A percentile compares a stretch with the other conserved stretches of the same genome.
Conservation (phyloP, 371 early-diverging fungal species). For the Mucor mucedo region DNA sequence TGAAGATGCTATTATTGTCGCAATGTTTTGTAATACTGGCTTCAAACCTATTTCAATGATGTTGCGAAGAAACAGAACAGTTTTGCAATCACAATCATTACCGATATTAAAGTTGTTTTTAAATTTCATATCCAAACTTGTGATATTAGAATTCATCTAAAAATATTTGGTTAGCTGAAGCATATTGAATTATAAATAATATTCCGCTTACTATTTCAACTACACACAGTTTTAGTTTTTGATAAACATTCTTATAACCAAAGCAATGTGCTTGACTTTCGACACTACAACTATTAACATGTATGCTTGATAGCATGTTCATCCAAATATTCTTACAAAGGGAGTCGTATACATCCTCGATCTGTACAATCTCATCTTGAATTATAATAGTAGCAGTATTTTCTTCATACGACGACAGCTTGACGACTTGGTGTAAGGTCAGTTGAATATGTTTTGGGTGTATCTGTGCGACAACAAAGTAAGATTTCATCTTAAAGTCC, state of each 20-base stretch:
- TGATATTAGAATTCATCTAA: no score
- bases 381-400: background rate
- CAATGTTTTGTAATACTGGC: background rate
- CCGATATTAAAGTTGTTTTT: background rate
- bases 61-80: background rate
- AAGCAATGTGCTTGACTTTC: no score
- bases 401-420: background rate
- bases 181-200: no score
- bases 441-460: background rate
- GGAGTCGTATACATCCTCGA: background rate
- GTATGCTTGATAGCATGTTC: background rate
- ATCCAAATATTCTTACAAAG: background rate
- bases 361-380: background rate
- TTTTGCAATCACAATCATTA: background rate
- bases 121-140: background rate
- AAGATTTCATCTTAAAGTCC: background rate
- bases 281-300: no score
- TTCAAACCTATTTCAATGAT: background rate
- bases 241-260: background rate
- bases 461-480: background rate
- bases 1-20: background rate
- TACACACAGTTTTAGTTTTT: no score
- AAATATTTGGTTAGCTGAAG: no score
- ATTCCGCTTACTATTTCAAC: no score
- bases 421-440: background rate